Percentiles rank a stretch among this genome's conserved stretches.
These are phyloP conservation scores for Magnusiomyces tetraspermus DNA, from an alignment of 1,139 yeast species.

Conservation along the genomic window DNA sequence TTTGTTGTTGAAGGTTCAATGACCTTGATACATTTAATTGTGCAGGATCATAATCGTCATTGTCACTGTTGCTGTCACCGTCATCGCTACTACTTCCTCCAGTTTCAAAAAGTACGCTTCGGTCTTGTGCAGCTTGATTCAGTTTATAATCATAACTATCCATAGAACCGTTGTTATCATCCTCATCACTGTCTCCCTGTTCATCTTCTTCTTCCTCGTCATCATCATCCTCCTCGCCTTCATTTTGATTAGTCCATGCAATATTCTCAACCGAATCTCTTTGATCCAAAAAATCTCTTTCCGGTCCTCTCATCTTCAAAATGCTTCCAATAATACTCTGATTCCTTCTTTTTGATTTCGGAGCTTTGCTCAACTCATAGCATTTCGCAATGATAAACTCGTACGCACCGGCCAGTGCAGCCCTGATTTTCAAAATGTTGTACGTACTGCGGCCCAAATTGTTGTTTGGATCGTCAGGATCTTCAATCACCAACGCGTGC, in stretches of 20 bases:
- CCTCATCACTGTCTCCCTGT: neutral
- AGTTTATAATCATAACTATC: neutral
- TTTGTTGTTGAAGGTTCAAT: too few species aligned
- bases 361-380: constrained; percentile 40
- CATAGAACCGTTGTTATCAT: neutral
- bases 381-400: constrained; percentile 48
- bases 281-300: constrained; percentile 73
- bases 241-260: constrained; percentile 1
- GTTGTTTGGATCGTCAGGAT: constrained; percentile 75
- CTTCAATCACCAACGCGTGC: constrained; percentile 73
- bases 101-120: neutral
- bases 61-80: too few species aligned
- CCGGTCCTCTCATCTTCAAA: constrained; percentile 64
- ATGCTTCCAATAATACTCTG: constrained; percentile 74
- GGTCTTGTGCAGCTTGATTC: neutral
- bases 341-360: constrained; percentile 61
- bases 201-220: neutral
- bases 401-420: constrained; percentile 87
- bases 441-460: constrained; percentile 83
- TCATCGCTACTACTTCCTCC: too few species aligned
- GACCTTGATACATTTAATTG: neutral
- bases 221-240: neutral
- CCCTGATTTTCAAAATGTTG: constrained; percentile 69
- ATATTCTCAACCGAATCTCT: constrained; percentile 46
- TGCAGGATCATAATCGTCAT: neutral